Conservation (phyloP, 148 eudicot genomes). For the Nepenthes mirabilis region DNA sequence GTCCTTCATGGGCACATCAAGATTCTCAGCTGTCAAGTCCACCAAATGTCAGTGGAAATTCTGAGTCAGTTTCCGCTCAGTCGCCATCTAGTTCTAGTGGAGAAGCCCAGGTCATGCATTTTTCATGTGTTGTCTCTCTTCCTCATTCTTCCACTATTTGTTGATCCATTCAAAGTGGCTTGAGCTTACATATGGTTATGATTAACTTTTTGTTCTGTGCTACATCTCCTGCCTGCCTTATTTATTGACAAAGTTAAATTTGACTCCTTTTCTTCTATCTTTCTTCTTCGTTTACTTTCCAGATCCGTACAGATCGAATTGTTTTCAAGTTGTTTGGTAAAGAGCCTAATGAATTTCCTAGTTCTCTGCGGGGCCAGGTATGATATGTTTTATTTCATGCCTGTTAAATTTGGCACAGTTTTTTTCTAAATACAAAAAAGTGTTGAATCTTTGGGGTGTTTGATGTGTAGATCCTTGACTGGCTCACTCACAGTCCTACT, state of each 20-base stretch:
- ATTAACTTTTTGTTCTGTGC: too few relatives aligned
- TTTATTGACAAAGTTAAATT: not conserved
- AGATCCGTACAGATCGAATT: constrained; percentile 77
- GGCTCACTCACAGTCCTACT: constrained; percentile 81
- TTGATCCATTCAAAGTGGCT: too few relatives aligned
- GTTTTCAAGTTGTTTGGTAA: constrained; percentile 89
- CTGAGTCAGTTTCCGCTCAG: constrained; percentile 55
- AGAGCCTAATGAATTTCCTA: constrained; percentile 79
- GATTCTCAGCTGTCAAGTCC: constrained; percentile 59
- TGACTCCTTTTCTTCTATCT: not conserved
- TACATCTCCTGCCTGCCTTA: too few relatives aligned
- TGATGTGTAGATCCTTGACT: constrained; percentile 60
- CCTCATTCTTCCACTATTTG: not conserved
- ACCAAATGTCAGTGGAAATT: constrained; percentile 62
- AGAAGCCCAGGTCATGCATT: constrained; percentile 55
- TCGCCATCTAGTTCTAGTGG: constrained; percentile 88
- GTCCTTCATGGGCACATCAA: constrained; percentile 35
- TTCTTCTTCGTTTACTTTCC: constrained; percentile 9
- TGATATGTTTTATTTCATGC: not conserved
- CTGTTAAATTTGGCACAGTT: not conserved
- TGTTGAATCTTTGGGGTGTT: constrained; percentile 1
- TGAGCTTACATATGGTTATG: too few relatives aligned
- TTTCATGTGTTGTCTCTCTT: not conserved
- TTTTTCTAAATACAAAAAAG: too few relatives aligned
- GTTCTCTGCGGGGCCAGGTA: constrained; percentile 60